Evolutionary conservation across 345 rosid genomes (phyloP).

Genomic region (Firmiana major): DNA sequence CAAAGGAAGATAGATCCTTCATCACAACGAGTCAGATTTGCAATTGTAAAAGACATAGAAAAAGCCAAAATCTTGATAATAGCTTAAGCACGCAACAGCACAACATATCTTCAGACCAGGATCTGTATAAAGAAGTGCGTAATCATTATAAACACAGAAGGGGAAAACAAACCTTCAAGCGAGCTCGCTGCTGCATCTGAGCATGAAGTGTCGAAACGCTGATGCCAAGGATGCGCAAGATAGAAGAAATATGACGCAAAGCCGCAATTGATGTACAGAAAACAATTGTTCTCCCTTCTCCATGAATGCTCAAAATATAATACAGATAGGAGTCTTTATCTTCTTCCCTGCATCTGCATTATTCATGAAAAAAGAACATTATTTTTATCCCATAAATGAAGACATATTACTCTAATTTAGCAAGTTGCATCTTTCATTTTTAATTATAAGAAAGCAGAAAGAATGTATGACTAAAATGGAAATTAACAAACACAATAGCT

Average conservation of each 20-base stretch:
- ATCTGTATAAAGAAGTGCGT: neutral
- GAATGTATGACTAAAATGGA: neutral
- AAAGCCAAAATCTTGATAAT: neutral
- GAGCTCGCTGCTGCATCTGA: slow-evolving; percentile 98
- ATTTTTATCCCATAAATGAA: slow-evolving; percentile 6
- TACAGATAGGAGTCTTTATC: slow-evolving; percentile 87
- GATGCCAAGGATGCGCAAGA: slow-evolving; percentile 71
- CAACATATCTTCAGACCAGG: neutral
- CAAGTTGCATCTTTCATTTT: neutral
- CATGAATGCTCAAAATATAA: slow-evolving; percentile 84
- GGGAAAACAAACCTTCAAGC: slow-evolving; percentile 62
- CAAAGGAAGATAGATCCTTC: neutral
- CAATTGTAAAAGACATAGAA: neutral
- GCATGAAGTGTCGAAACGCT: slow-evolving; percentile 70
- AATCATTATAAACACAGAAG: neutral
- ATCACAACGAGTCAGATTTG: neutral
- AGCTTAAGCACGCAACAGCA: neutral
- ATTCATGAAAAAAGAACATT: slow-evolving; percentile 12
- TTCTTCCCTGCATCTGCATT: slow-evolving; percentile 79
- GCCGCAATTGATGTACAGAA: slow-evolving; percentile 97
- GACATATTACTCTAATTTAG: neutral
- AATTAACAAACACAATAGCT: neutral
- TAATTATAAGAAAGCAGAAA: neutral
- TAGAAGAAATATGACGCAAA: slow-evolving; percentile 76
- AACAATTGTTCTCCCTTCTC: slow-evolving; percentile 88